Base-by-base conservation (phyloP, 2,329 filamentous ascomycete genomes). In the Purpureocillium lavendulum region DNA sequence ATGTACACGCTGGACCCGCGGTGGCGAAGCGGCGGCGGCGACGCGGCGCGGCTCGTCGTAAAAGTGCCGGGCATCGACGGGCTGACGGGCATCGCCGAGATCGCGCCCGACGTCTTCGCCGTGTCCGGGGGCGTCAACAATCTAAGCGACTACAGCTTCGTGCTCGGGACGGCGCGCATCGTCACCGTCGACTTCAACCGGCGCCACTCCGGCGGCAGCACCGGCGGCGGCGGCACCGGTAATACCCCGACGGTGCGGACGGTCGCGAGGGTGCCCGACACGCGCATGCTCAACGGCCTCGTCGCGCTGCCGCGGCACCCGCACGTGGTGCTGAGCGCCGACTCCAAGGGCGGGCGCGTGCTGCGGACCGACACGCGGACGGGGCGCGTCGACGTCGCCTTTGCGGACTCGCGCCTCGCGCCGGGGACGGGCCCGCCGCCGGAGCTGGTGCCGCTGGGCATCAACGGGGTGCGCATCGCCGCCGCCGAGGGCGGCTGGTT, bases 231-330 rank as follows among this genome's bases (percentile, higher is more conserved):
- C 5, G 29, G 16, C 13, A 10, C 24, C 17, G 31, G 33, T 17
- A 37, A 32, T 11, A 11, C 16, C 9, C 39, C 43, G 11, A 15
- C 18, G 8, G 40, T 42, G 12, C 38, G 30, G 10, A 32, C 30
- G n/a, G 37, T 45, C 3, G 46, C 45, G 1, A 24, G 29, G 1
- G 17, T 50, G 4, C 44, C 47, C 1, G 30, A 48, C 4, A 39
- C 45, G 3, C 14, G 31, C 9, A 40, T 49, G 2, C 38, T 52
- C 6, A 54, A 54, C 30, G 52, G 53, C 39, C 45, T 55, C 44
- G 38, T 42, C 4, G 42, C 41, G 3, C 40, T 55, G 3, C 46
- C 42, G 1, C 21, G 36, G 2, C n/a, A 41, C 17, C 36, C 40
- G 2, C 36, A 47, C 17, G 43, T 45, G 16, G 34, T 55, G 7